Percentiles rank a stretch among this genome's conserved stretches.
Conservation (phyloP, 2,329 filamentous ascomycete genomes). For the Amphichorda felina region DNA sequence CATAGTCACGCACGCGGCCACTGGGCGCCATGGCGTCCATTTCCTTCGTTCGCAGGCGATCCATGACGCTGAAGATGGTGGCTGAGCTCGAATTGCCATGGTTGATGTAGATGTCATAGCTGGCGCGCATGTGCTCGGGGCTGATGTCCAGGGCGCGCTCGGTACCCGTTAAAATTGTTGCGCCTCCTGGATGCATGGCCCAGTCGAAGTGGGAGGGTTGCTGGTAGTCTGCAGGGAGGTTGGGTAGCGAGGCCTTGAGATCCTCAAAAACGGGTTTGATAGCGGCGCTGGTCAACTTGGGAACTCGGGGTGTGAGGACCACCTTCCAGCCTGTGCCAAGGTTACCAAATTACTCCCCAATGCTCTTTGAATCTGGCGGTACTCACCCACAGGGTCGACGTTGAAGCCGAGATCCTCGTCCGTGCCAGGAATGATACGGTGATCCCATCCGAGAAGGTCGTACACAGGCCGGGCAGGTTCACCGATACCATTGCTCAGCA, state of each 20-base stretch:
- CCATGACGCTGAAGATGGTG: constrained; percentile 56
- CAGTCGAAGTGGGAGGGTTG: constrained; percentile 52
- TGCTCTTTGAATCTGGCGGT: too few species aligned
- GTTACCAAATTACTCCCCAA: too few species aligned
- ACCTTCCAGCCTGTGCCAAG: too few species aligned
- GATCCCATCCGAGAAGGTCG: too few species aligned
- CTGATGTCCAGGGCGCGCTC: constrained; percentile 44
- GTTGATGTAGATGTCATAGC: constrained; percentile 55
- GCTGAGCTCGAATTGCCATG: constrained; percentile 60
- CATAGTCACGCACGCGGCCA: constrained; percentile 38
- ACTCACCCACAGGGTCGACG: too few species aligned
- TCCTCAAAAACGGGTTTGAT: too few species aligned
- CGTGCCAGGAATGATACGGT: too few species aligned
- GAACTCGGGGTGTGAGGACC: too few species aligned
- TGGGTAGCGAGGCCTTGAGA: constrained; percentile 34
- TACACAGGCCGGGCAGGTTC: too few species aligned
- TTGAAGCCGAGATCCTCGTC: too few species aligned
- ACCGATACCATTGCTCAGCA: too few species aligned
- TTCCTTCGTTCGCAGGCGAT: constrained; percentile 45
- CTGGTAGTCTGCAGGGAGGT: constrained; percentile 30
- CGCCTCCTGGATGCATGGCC: constrained; percentile 61
- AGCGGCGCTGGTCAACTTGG: too few species aligned
- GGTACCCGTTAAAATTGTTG: constrained; percentile 53
- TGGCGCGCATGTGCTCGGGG: constrained; percentile 55
- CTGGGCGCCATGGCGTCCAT: constrained; percentile 45